phyloP scores from a whole-genome alignment of 1,284 basidiomycete species.

The Apiotrichum mycotoxinovorans region DNA sequence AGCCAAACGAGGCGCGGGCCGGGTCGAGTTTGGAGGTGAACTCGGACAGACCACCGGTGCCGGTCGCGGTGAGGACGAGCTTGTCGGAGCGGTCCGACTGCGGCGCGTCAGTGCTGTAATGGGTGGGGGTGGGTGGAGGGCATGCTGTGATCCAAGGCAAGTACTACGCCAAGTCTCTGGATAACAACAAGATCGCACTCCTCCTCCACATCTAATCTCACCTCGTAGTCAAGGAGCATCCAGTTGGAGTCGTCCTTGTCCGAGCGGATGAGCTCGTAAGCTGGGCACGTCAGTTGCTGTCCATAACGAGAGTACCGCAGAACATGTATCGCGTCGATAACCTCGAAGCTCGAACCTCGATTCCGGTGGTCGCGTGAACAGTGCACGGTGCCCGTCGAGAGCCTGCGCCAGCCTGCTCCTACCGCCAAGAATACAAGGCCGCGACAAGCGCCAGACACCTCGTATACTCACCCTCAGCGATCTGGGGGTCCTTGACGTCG shows the following conservation, averaged over 20 bases:
- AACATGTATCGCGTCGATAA: too few relatives aligned
- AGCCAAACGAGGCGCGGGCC: slow-evolving; percentile 72
- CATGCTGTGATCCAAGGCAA: not conserved
- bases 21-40: slow-evolving; percentile 70
- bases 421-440: not conserved
- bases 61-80: slow-evolving; percentile 69
- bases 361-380: too few relatives aligned
- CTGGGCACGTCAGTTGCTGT: slow-evolving; percentile 50
- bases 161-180: too few relatives aligned
- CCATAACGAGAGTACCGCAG: too few relatives aligned
- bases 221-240: slow-evolving; percentile 81
- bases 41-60: slow-evolving; percentile 71
- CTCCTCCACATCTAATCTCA: slow-evolving; percentile 37
- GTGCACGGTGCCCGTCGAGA: not conserved
- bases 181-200: not conserved
- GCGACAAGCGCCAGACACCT: too few relatives aligned
- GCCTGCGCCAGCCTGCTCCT: not conserved
- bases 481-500: slow-evolving; percentile 72
- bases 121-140: not conserved
- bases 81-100: slow-evolving; percentile 79
- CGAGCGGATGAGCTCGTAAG: slow-evolving; percentile 76
- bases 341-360: too few relatives aligned
- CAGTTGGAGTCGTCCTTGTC: slow-evolving; percentile 80
- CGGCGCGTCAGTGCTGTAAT: slow-evolving; percentile 10
- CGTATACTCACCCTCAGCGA: slow-evolving; percentile 61